Conservation (phyloP, 2,329 filamentous ascomycete species). For the Paracoccidioides lutzii region DNA sequence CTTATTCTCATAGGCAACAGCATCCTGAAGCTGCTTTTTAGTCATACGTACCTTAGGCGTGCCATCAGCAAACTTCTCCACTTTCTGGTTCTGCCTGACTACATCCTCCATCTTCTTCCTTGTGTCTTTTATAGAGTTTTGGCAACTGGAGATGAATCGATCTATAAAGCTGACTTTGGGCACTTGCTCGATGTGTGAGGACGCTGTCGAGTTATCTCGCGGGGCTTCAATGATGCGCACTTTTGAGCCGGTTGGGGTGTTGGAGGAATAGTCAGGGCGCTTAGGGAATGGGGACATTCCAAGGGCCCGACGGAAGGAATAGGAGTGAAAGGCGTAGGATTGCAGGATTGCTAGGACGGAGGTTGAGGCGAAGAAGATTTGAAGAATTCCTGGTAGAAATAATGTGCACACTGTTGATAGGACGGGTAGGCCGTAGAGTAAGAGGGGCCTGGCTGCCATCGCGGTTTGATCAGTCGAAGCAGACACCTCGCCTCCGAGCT, state of each 20-base stretch:
- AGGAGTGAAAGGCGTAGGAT: constrained; percentile 31
- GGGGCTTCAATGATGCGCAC: constrained; percentile 1
- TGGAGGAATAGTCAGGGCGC: neutral
- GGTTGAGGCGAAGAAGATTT: constrained; percentile 48
- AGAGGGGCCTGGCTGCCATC: constrained; percentile 13
- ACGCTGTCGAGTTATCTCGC: constrained; percentile 8
- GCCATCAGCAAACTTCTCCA: constrained; percentile 15
- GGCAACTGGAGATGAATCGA: constrained; percentile 22
- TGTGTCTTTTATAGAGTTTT: constrained; percentile 16
- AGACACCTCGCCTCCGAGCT: neutral
- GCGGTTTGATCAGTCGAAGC: neutral
- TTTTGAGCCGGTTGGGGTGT: neutral
- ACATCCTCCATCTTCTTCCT: constrained; percentile 14
- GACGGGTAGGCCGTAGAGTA: constrained; percentile 38
- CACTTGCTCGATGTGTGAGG: constrained; percentile 5
- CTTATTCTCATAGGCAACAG: constrained; percentile 20
- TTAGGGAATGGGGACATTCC: constrained; percentile 16
- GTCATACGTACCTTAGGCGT: constrained; percentile 15
- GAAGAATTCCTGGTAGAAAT: constrained; percentile 44
- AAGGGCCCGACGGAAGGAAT: constrained; percentile 18
- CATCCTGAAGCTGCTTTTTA: constrained; percentile 21
- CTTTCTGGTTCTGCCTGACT: constrained; percentile 14
- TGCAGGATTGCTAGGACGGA: constrained; percentile 31
- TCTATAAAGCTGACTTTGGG: constrained; percentile 22
- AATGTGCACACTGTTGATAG: constrained; percentile 42